These are phyloP conservation scores for Lepidium sativum DNA, from an alignment of 345 rosid genomes.

Conservation along the genomic window DNA sequence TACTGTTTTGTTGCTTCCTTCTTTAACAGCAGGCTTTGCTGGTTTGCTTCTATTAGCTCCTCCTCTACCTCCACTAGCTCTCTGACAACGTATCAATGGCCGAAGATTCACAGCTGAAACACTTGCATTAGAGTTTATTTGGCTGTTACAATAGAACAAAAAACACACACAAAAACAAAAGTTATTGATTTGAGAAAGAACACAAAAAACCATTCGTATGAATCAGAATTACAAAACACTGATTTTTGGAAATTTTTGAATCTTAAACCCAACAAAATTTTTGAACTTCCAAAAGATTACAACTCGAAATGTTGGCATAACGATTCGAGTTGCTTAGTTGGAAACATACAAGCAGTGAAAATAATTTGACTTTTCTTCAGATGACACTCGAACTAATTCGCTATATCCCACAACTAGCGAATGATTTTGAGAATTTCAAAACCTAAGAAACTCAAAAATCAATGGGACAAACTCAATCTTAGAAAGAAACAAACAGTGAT, in stretches of 20 bases:
- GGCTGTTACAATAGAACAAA: slow-evolving; percentile 3
- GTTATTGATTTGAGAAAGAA: background rate
- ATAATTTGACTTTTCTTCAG: background rate
- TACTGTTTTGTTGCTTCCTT: slow-evolving; percentile 33
- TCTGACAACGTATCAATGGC: slow-evolving; percentile 28
- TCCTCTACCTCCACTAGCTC: slow-evolving; percentile 27
- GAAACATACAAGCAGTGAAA: too few relatives aligned
- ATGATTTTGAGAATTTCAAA: background rate
- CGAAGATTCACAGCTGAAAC: background rate
- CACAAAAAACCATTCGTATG: background rate
- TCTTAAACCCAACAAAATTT: background rate
- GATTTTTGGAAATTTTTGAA: background rate
- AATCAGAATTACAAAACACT: background rate
- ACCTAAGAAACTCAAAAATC: background rate
- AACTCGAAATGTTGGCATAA: too few relatives aligned
- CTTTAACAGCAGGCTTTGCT: slow-evolving; percentile 24
- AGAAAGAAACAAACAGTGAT: background rate
- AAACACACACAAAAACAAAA: background rate
- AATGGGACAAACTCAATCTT: background rate
- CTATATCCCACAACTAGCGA: background rate
- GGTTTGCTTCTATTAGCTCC: slow-evolving; percentile 27
- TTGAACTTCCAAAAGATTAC: too few relatives aligned
- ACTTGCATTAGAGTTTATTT: slow-evolving; percentile 13
- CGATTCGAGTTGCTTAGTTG: too few relatives aligned
- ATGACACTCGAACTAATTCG: background rate